Base-by-base conservation (phyloP, 192 early-diverging fungal genomes). In the Coemansia sp. region DNA sequence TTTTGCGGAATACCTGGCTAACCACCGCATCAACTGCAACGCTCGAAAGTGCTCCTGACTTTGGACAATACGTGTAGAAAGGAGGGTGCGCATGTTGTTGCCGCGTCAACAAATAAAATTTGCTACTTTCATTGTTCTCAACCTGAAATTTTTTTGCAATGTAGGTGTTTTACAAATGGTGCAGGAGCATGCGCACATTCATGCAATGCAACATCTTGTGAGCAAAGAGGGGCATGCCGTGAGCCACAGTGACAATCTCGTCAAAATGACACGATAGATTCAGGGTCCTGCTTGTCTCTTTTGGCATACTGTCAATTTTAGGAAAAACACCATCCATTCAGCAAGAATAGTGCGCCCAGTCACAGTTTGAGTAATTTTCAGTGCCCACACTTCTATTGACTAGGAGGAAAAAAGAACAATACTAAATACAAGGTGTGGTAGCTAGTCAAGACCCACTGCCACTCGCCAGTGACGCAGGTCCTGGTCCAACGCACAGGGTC, bases 1-100 rank as follows among this genome's bases (percentile, higher is more conserved):
- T 46, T 89, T 88, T 88, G 88, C 82, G 3, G 82, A 85, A 8
- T 97, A 90, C 51, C 72, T 98, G 68, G 60, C 62, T 16, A 79
- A 84, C 17, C 81, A 92, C 7, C 85, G 96, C 42, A 89, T 98
- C 59, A 98, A 98, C 65, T 81, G 96, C 57, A 98, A 98, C 64
- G 89, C 97, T 29, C 87, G 97, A 39, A 95, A 98, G 84, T 83
- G 81, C 48, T 33, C 57, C 10, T 81, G 70, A 16, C 13, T 31
- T 33, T 27, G 29, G 11, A 17, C 31, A 57, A 57, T 2, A 33
- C 54, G 2, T 16, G 31, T 57, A 34, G 6, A 54, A 29, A 57
- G 51, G 10, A 31, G 51, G 51, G 27, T 24, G 5, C 51, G 27
- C 9, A 9, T 31, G 31, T 53, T 31, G 27, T 31, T 53, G 46